These are phyloP conservation scores for Yamadazyma diospyri DNA, from an alignment of 1,139 yeast genomes.

Conservation along the genomic window DNA sequence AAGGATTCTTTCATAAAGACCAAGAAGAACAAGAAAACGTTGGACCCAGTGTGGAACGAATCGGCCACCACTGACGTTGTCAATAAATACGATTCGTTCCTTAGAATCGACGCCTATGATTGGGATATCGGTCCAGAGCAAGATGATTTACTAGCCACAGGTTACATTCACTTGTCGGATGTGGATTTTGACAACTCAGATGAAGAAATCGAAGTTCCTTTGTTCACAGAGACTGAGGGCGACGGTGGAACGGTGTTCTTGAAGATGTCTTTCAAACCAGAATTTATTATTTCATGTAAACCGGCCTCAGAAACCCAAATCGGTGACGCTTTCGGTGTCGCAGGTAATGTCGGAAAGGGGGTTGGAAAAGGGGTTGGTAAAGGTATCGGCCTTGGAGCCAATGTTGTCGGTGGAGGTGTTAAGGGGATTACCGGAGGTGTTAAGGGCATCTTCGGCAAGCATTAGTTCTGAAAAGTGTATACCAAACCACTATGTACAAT, in stretches of 20 bases:
- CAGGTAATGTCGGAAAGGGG: conserved; percentile 40
- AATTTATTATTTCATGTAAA: conserved; percentile 52
- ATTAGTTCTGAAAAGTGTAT: no score
- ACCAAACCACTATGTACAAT: no score
- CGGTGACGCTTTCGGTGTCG: conserved; percentile 38
- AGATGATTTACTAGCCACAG: conserved; percentile 78
- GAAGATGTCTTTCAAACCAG: conserved; percentile 64
- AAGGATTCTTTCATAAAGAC: conserved; percentile 64
- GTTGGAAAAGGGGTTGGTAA: conserved; percentile 35
- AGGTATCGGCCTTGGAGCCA: conserved; percentile 34
- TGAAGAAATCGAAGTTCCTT: conserved; percentile 48
- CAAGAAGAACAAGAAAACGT: conserved; percentile 77
- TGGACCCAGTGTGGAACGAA: conserved; percentile 87
- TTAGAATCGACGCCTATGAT: conserved; percentile 64
- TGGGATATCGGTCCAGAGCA: conserved; percentile 91
- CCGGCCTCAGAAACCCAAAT: conserved; percentile 33
- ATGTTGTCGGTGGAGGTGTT: conserved; percentile 24
- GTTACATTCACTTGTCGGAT: conserved; percentile 54
- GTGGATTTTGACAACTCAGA: conserved; percentile 56
- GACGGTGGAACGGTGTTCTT: conserved; percentile 64
- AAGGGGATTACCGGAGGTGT: conserved; percentile 48
- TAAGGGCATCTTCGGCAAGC: conserved; percentile 25
- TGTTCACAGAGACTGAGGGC: conserved; percentile 53
- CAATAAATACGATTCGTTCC: conserved; percentile 57
- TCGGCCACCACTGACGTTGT: conserved; percentile 46